phyloP scores from a whole-genome alignment of 768 basidiomycete species.

The Mycena epipterygia region DNA sequence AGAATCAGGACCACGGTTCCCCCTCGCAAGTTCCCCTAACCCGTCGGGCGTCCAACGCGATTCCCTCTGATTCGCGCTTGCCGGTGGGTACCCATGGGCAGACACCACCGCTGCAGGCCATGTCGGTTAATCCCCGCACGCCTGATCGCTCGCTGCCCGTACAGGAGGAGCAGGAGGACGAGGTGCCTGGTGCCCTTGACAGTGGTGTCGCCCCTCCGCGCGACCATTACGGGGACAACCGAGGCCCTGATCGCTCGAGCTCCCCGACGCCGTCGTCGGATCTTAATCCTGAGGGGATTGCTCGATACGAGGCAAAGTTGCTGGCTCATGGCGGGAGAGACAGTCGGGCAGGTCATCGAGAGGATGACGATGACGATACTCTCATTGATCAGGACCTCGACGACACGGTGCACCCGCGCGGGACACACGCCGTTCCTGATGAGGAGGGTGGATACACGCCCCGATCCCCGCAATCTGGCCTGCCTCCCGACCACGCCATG shows the following conservation, averaged over 20 bases:
- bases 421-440: conserved; percentile 53
- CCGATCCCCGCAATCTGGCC: conserved; percentile 72
- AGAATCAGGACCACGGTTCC: conserved; percentile 45
- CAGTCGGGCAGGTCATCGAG: conserved; percentile 53
- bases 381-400: conserved; percentile 56
- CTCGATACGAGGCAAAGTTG: conserved; percentile 49
- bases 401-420: conserved; percentile 49
- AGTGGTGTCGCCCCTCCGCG: conserved; percentile 42
- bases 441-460: conserved; percentile 75
- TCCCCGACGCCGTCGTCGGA: conserved; percentile 71
- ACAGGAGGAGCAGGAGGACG: conserved; percentile 84
- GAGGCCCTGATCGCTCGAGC: conserved; percentile 48
- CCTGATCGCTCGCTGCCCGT: conserved; percentile 83
- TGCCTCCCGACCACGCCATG: conserved; percentile 61
- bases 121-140: conserved; percentile 61
- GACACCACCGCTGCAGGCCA: conserved; percentile 68
- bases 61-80: conserved; percentile 27
- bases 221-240: conserved; percentile 47
- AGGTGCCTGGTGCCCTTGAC: conserved; percentile 55
- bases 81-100: conserved; percentile 46
- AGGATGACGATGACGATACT: conserved; percentile 63
- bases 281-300: conserved; percentile 60
- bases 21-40: conserved; percentile 56
- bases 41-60: conserved; percentile 50
- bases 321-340: conserved; percentile 52